These are phyloP conservation scores for Pachysandra terminalis DNA, from an alignment of 164 flowering plant species.

Conservation along the genomic window DNA sequence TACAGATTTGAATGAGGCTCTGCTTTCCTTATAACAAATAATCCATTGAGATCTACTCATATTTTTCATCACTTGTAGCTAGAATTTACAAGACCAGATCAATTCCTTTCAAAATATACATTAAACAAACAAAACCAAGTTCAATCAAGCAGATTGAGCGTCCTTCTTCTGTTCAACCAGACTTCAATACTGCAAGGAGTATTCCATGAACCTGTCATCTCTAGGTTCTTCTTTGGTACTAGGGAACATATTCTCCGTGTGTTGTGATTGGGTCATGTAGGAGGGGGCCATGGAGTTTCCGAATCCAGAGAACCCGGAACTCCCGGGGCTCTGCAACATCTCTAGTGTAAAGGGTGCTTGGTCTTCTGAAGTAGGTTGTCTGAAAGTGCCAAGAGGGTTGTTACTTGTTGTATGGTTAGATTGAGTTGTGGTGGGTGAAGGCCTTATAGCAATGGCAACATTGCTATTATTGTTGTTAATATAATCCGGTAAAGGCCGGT, in stretches of 20 bases:
- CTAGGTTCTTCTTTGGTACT: constrained; percentile 33
- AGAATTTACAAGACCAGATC: constrained; percentile 7
- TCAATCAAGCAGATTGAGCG: not conserved
- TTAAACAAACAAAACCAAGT: not conserved
- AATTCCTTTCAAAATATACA: constrained; percentile 3
- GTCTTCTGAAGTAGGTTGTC: constrained; percentile 20
- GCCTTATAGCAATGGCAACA: constrained; percentile 34
- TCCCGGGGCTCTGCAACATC: constrained; percentile 25
- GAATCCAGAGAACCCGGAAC: constrained; percentile 22
- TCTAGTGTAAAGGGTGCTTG: constrained; percentile 55
- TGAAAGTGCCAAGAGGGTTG: constrained; percentile 18
- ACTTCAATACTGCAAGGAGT: constrained; percentile 13
- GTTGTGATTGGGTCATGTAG: constrained; percentile 12
- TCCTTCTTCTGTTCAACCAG: not conserved
- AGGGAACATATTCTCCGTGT: constrained; percentile 1
- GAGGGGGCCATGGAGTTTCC: constrained; percentile 4
- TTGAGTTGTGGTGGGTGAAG: constrained; percentile 23
- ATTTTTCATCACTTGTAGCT: not conserved
- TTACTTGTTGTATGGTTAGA: constrained; percentile 18
- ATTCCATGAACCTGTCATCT: constrained; percentile 33
- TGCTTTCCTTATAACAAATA: constrained; percentile 6
- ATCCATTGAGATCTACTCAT: not conserved
- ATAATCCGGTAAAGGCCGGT: constrained; percentile 24
- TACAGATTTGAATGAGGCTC: not conserved
- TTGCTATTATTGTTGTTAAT: constrained; percentile 10